Conservation (phyloP, 2,329 filamentous ascomycete genomes). For the Penicillium sp. region DNA sequence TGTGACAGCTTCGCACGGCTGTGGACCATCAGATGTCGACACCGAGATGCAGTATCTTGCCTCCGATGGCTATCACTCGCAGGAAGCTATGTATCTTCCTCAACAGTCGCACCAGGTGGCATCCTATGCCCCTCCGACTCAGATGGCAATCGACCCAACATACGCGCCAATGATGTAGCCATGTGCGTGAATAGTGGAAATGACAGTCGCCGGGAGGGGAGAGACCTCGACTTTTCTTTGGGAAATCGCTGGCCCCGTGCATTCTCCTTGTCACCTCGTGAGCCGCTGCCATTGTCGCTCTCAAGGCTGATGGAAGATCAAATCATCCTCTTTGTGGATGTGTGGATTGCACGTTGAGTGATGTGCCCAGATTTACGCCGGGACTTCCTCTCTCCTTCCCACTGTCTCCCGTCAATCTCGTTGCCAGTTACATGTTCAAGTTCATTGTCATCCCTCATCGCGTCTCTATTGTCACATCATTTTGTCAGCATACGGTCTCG, state of each 20-base stretch:
- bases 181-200: neutral
- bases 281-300: no score
- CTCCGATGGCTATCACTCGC: conserved; percentile 31
- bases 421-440: conserved; percentile 13
- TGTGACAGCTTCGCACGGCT: conserved; percentile 22
- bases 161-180: conserved; percentile 23
- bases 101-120: conserved; percentile 27
- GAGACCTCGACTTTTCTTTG: no score
- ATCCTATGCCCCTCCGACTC: conserved; percentile 28
- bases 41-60: conserved; percentile 33
- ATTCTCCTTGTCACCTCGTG: no score
- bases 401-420: no score
- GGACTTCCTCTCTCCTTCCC: no score
- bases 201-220: neutral
- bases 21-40: conserved; percentile 34
- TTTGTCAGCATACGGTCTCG: conserved; percentile 13
- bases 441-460: conserved; percentile 2
- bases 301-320: no score
- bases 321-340: no score
- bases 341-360: no score
- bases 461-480: neutral
- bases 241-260: no score
- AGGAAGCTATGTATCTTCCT: conserved; percentile 28
- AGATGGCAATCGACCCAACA: conserved; percentile 31
- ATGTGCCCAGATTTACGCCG: no score